Evolutionary conservation across 2,329 filamentous ascomycete genomes (phyloP).

Genomic region (Ceratocystis colombiana): DNA sequence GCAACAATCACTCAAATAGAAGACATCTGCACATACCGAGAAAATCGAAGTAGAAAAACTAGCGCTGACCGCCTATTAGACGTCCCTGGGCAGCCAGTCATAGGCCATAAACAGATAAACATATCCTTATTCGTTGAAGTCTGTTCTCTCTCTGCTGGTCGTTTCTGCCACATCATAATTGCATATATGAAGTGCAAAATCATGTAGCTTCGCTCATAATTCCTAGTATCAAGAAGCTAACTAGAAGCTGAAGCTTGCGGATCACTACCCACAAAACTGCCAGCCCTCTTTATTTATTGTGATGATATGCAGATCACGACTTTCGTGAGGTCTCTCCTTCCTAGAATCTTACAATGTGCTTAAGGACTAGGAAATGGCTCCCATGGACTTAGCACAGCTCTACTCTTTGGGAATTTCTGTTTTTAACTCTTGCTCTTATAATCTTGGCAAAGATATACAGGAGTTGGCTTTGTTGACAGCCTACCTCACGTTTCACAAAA

Average conservation of each 20-base stretch:
- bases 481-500: too few relatives aligned
- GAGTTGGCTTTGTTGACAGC: too few relatives aligned
- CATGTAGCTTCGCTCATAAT: too few relatives aligned
- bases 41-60: neutral
- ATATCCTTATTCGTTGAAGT: too few relatives aligned
- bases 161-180: too few relatives aligned
- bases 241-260: neutral
- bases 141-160: too few relatives aligned
- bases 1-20: neutral
- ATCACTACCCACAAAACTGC: neutral
- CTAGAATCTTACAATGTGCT: neutral
- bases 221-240: neutral
- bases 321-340: neutral
- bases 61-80: neutral
- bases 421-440: too few relatives aligned
- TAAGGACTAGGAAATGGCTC: neutral
- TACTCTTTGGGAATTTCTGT: neutral
- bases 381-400: neutral
- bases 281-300: neutral
- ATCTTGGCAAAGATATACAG: too few relatives aligned
- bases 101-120: too few relatives aligned
- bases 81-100: neutral
- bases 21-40: neutral
- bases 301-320: neutral
- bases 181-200: neutral